These are phyloP conservation scores for Blastobotrys muscicola DNA, from an alignment of 805 yeast species.

Conservation along the genomic window DNA sequence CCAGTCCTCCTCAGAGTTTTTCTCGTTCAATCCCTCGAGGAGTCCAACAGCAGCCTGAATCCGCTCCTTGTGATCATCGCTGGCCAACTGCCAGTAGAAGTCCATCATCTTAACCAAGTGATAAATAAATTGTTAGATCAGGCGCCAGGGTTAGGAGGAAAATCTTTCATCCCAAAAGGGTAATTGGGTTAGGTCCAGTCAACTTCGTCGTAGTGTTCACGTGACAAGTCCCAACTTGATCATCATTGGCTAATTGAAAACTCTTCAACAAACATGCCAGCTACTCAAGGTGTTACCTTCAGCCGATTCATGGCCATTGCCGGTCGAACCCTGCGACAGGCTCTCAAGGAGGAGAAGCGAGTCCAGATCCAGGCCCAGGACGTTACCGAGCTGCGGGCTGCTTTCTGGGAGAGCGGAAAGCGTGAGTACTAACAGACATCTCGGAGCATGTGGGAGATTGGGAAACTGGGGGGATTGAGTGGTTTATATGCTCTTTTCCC, in stretches of 20 bases:
- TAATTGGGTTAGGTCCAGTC: too few relatives aligned
- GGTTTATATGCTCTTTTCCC: not conserved
- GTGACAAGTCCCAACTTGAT: too few relatives aligned
- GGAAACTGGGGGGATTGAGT: not conserved
- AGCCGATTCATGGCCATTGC: slow-evolving; percentile 87
- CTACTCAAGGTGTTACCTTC: slow-evolving; percentile 34
- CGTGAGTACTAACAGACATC: slow-evolving; percentile 15
- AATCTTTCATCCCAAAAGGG: too few relatives aligned
- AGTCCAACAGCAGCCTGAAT: slow-evolving; percentile 60
- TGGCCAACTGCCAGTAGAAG: slow-evolving; percentile 58
- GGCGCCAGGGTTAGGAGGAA: too few relatives aligned
- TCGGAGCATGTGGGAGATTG: not conserved
- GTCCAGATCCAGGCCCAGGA: slow-evolving; percentile 63
- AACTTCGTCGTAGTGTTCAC: too few relatives aligned
- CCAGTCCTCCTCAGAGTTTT: slow-evolving; percentile 48
- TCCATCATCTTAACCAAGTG: not conserved
- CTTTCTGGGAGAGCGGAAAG: slow-evolving; percentile 61
- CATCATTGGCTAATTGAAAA: too few relatives aligned
- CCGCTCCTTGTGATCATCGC: slow-evolving; percentile 66
- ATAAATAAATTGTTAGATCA: too few relatives aligned
- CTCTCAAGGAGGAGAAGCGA: slow-evolving; percentile 80
- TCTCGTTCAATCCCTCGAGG: slow-evolving; percentile 46
- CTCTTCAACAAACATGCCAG: not conserved
- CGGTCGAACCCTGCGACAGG: slow-evolving; percentile 77
- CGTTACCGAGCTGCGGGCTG: slow-evolving; percentile 60